phyloP scores from a whole-genome alignment of 169 alveolate species.

The Eimeria acervulina region DNA sequence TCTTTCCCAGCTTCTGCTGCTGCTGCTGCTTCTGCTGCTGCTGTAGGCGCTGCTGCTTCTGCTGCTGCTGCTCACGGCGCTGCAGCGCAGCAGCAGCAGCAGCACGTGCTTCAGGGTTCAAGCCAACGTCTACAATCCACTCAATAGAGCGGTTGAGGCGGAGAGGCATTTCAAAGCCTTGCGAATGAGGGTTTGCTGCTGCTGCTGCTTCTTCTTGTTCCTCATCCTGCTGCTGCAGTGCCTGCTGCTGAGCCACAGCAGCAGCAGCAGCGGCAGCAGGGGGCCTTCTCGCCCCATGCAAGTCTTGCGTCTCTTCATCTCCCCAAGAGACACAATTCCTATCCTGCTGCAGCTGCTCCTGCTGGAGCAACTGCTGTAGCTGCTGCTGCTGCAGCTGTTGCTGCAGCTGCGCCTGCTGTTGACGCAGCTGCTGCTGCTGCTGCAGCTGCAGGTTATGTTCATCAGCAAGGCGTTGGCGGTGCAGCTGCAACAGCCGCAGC shows the following conservation, averaged over 20 bases:
- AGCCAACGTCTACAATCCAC: not conserved
- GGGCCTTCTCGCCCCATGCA: too few species aligned
- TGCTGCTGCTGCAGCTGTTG: too few species aligned
- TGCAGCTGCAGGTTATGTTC: not conserved
- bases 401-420: too few species aligned
- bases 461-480: not conserved
- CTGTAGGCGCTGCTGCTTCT: not conserved
- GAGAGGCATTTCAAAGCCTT: not conserved
- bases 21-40: conserved; percentile 7
- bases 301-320: too few species aligned
- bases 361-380: too few species aligned
- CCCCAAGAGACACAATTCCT: too few species aligned
- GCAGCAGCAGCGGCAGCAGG: too few species aligned
- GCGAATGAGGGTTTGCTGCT: not conserved
- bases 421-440: not conserved
- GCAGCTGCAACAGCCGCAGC: not conserved
- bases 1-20: not conserved
- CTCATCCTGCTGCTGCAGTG: not conserved
- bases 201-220: conserved; percentile 3
- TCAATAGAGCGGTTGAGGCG: not conserved
- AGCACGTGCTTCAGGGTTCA: not conserved
- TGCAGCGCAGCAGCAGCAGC: conserved; percentile 8
- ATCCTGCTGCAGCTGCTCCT: too few species aligned
- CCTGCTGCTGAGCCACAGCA: too few species aligned
- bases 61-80: conserved; percentile 3